phyloP scores from a whole-genome alignment of 2,329 filamentous ascomycete species.

The Talaromyces sp. region DNA sequence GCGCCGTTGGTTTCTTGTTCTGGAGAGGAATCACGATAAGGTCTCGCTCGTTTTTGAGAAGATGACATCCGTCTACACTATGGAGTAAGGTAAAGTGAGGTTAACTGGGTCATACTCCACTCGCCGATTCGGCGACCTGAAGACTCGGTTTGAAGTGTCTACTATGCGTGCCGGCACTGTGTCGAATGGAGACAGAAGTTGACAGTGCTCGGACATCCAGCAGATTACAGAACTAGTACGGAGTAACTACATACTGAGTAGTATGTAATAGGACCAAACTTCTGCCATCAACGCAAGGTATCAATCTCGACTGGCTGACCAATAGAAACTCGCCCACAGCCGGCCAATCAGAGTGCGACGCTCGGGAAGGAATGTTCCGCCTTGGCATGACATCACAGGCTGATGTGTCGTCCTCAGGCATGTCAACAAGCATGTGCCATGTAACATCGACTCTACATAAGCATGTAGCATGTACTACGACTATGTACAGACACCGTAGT shows the following conservation, averaged over 20 bases:
- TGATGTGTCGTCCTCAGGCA: neutral
- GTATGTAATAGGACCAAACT: neutral
- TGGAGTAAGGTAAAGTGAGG: no score
- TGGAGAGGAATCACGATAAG: neutral
- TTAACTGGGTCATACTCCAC: neutral
- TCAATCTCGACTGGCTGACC: neutral
- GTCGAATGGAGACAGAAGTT: neutral
- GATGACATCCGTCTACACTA: no score
- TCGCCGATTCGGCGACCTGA: constrained; percentile 7
- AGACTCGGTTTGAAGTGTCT: neutral
- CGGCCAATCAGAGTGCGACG: neutral
- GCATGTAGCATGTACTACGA: neutral
- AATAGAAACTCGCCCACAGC: neutral
- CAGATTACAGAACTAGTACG: no score
- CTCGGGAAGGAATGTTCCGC: neutral
- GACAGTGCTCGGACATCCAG: neutral
- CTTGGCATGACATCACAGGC: constrained; percentile 14
- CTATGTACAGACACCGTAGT: no score
- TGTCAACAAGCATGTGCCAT: neutral
- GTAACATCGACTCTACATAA: neutral
- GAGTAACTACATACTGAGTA: no score
- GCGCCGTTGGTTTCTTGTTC: neutral
- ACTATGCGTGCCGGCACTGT: no score
- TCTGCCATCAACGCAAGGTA: neutral
- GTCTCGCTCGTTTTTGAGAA: neutral